These are phyloP conservation scores for Cryptococcus wingfieldii DNA, from an alignment of 1,284 basidiomycete genomes.

Conservation along the genomic window DNA sequence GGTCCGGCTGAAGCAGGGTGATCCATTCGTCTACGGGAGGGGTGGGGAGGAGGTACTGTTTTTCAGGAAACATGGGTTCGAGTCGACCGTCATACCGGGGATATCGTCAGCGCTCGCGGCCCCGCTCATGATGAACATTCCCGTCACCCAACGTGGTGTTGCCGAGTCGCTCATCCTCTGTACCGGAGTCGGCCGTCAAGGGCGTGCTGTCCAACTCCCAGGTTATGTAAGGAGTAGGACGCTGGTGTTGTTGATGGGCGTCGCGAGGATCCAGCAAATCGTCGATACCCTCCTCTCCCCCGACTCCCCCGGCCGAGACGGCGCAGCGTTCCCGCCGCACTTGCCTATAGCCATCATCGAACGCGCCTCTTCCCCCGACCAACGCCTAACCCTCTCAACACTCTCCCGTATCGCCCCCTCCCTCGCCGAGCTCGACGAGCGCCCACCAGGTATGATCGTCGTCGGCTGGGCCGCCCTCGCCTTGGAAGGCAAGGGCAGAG, in stretches of 20 bases:
- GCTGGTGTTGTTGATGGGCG: slow-evolving; percentile 87
- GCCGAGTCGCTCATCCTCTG: slow-evolving; percentile 84
- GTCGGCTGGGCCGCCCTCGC: slow-evolving; percentile 76
- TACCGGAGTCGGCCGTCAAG: slow-evolving; percentile 85
- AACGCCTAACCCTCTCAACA: slow-evolving; percentile 77
- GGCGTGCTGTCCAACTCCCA: slow-evolving; percentile 77
- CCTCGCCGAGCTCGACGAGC: slow-evolving; percentile 74
- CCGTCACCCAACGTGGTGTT: slow-evolving; percentile 91
- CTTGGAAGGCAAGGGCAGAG: slow-evolving; percentile 54
- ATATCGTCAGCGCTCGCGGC: slow-evolving; percentile 84
- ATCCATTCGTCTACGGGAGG: slow-evolving; percentile 90
- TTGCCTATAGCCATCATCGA: slow-evolving; percentile 90
- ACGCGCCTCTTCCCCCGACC: slow-evolving; percentile 85
- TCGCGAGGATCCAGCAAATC: slow-evolving; percentile 73
- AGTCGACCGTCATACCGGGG: slow-evolving; percentile 80
- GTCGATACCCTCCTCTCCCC: slow-evolving; percentile 57
- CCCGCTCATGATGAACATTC: slow-evolving; percentile 82
- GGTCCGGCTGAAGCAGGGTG: slow-evolving; percentile 94
- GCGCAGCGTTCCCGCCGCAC: slow-evolving; percentile 65
- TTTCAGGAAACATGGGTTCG: slow-evolving; percentile 78
- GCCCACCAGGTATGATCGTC: slow-evolving; percentile 93
- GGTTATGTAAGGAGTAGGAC: slow-evolving; percentile 79
- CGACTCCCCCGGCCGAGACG: slow-evolving; percentile 45
- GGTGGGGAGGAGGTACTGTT: slow-evolving; percentile 91
- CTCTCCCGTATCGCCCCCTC: slow-evolving; percentile 67